Percentiles rank a stretch among this genome's conserved stretches.
Evolutionary conservation across 2,329 filamentous ascomycete genomes (phyloP).

Genomic region (Colletotrichum agaves): DNA sequence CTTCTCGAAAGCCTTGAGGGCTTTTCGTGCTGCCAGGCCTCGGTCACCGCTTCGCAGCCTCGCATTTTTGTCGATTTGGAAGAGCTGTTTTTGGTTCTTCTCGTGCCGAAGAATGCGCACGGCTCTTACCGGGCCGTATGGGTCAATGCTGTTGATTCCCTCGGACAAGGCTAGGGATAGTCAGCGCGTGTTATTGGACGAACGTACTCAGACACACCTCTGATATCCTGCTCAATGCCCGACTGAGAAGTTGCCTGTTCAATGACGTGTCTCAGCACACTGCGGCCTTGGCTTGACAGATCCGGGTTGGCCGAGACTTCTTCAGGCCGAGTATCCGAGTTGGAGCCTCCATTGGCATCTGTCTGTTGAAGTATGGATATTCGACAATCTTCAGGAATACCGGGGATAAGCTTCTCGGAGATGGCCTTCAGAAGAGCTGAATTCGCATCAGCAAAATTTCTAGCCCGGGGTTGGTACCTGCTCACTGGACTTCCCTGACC

Average conservation of each 20-base stretch:
- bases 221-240: conserved; percentile 69
- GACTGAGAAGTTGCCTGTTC: conserved; percentile 67
- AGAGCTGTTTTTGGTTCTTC: conserved; percentile 70
- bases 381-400: conserved; percentile 73
- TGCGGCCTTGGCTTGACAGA: conserved; percentile 38
- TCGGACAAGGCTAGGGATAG: conserved; percentile 62
- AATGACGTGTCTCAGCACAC: conserved; percentile 76
- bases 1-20: conserved; percentile 75
- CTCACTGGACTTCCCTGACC: conserved; percentile 83
- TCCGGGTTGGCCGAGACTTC: conserved; percentile 20
- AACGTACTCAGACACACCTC: conserved; percentile 51
- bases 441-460: neutral
- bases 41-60: conserved; percentile 78
- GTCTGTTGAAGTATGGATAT: conserved; percentile 79
- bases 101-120: conserved; percentile 72
- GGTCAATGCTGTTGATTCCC: conserved; percentile 69
- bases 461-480: neutral
- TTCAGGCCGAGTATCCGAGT: conserved; percentile 38
- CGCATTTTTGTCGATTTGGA: conserved; percentile 78
- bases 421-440: conserved; percentile 78
- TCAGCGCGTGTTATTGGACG: neutral
- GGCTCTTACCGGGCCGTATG: conserved; percentile 67
- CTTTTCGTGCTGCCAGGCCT: conserved; percentile 80
- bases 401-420: conserved; percentile 81
- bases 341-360: conserved; percentile 47